A percentile compares a stretch with the other conserved stretches of the same genome.
phyloP scores from a whole-genome alignment of 768 basidiomycete species.

The Coprinopsis strossmayeri region DNA sequence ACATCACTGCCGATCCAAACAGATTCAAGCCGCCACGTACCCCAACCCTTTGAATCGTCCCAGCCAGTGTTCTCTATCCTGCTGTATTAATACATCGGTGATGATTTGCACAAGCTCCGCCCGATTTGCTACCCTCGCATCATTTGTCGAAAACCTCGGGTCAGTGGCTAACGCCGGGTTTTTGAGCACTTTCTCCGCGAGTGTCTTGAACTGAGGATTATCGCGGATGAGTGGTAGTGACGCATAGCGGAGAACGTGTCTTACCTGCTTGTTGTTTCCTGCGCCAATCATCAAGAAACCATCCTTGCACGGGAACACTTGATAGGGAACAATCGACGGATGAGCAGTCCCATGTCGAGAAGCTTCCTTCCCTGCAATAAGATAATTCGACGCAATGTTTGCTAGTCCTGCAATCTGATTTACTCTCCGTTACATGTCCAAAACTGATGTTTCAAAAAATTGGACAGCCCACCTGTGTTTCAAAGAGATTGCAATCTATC shows the following conservation, averaged over 20 bases:
- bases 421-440: background rate
- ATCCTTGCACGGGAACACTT: conserved; percentile 82
- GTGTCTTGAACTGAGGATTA: conserved; percentile 53
- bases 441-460: background rate
- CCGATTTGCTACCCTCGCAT: conserved; percentile 70
- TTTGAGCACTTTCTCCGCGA: conserved; percentile 59
- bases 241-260: conserved; percentile 4
- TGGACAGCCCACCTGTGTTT: conserved; percentile 62
- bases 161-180: conserved; percentile 54
- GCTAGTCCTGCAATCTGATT: conserved; percentile 90
- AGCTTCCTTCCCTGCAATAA: conserved; percentile 80
- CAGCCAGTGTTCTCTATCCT: conserved; percentile 70
- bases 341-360: conserved; percentile 88
- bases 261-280: conserved; percentile 81
- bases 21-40: conserved; percentile 32
- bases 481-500: conserved; percentile 92
- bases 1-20: background rate
- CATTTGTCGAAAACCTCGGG: conserved; percentile 66
- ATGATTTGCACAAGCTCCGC: conserved; percentile 64
- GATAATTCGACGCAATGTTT: conserved; percentile 91
- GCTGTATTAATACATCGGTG: conserved; percentile 47
- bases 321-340: conserved; percentile 91
- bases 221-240: background rate
- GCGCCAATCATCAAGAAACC: conserved; percentile 93
- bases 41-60: conserved; percentile 69